These are phyloP conservation scores for Theileria luwenshuni DNA, from an alignment of 169 alveolate species.

Conservation along the genomic window DNA sequence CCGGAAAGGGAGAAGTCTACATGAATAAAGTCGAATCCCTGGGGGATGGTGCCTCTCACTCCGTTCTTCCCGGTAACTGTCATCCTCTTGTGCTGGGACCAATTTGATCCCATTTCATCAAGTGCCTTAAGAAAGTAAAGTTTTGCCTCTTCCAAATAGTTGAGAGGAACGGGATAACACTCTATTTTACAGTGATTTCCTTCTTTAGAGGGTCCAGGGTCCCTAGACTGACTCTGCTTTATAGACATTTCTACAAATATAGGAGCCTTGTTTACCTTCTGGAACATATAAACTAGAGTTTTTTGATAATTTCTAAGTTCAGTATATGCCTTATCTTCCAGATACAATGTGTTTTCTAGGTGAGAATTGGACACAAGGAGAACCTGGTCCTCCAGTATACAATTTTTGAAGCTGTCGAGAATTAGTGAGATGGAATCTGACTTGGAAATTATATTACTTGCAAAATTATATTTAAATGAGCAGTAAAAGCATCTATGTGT, in stretches of 20 bases:
- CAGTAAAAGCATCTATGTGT: constrained; percentile 14
- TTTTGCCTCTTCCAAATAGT: constrained; percentile 40
- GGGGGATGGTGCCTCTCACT: constrained; percentile 57
- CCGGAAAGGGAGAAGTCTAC: constrained; percentile 63
- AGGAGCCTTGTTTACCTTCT: constrained; percentile 44
- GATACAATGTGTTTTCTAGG: constrained; percentile 49
- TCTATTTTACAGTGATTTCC: constrained; percentile 46
- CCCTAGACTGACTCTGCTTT: constrained; percentile 27
- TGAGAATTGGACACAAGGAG: constrained; percentile 49
- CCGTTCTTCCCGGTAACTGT: constrained; percentile 55
- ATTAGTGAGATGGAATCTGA: constrained; percentile 29
- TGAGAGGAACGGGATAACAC: constrained; percentile 48
- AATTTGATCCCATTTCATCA: constrained; percentile 48
- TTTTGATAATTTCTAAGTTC: constrained; percentile 69
- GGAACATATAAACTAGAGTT: constrained; percentile 62
- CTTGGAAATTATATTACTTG: constrained; percentile 24
- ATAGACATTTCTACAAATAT: constrained; percentile 49
- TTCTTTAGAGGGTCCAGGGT: neutral
- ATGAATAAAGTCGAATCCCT: constrained; percentile 64
- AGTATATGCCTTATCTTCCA: constrained; percentile 51
- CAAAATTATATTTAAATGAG: neutral
- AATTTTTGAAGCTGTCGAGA: constrained; percentile 33
- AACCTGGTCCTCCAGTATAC: constrained; percentile 56
- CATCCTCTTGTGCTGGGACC: constrained; percentile 45
- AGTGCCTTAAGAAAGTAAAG: constrained; percentile 42